These are phyloP conservation scores for Limnanthes douglasii DNA, from an alignment of 345 rosid genomes.

Conservation along the genomic window DNA sequence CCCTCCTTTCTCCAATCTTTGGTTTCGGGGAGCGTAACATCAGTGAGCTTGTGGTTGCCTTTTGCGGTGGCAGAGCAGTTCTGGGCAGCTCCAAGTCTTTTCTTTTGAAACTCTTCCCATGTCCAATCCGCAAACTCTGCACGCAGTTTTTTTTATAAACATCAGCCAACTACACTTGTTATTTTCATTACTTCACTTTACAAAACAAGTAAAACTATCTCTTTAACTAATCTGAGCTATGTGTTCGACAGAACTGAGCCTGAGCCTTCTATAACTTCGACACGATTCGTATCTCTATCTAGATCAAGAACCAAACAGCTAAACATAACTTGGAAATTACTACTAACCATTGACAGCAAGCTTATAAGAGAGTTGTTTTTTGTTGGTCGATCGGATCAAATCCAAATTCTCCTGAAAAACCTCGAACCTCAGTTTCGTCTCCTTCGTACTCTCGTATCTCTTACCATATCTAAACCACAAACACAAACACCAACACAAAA, in stretches of 20 bases:
- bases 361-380: conserved; percentile 41
- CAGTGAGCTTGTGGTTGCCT: conserved; percentile 68
- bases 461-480: conserved; percentile 43
- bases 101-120: conserved; percentile 82
- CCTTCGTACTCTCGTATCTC: conserved; percentile 48
- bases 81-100: conserved; percentile 84
- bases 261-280: no score
- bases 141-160: no score
- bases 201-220: no score
- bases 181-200: no score
- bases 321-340: no score
- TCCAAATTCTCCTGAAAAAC: conserved; percentile 60
- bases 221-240: no score
- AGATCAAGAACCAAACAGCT: no score
- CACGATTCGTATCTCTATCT: no score
- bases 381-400: conserved; percentile 68
- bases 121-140: conserved; percentile 90
- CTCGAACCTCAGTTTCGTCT: conserved; percentile 55
- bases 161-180: no score
- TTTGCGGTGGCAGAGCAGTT: conserved; percentile 87
- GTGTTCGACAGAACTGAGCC: no score
- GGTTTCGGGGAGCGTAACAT: conserved; percentile 36
- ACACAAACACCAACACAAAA: background rate
- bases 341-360: conserved; percentile 68
- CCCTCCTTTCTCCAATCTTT: conserved; percentile 90